Evolutionary conservation across 441 rosid genomes (phyloP).

Genomic region (Melianthus villosus): DNA sequence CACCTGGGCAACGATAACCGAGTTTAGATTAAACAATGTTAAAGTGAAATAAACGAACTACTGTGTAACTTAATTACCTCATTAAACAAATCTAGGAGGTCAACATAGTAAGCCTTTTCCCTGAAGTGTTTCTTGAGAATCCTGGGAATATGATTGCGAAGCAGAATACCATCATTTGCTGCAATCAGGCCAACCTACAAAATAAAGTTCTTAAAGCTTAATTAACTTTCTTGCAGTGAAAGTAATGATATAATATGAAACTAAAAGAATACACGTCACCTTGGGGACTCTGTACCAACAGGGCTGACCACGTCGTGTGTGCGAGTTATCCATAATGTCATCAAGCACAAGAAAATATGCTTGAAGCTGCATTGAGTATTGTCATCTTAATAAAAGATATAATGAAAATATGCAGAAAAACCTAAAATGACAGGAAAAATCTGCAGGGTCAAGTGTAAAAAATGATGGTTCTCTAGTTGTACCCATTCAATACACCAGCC

Average conservation of each 20-base stretch:
- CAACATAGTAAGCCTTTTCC: conserved; percentile 52
- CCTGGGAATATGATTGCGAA: conserved; percentile 65
- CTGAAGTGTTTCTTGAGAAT: conserved; percentile 64
- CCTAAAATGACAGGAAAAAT: not conserved
- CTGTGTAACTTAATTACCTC: no score
- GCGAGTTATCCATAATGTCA: conserved; percentile 78
- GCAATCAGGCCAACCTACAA: conserved; percentile 67
- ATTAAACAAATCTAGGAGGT: conserved; percentile 67
- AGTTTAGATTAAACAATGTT: no score
- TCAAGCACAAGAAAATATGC: conserved; percentile 84
- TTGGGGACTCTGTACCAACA: conserved; percentile 80
- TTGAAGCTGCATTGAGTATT: conserved; percentile 41
- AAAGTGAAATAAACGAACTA: no score
- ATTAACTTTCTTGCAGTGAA: not conserved
- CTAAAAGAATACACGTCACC: conserved; percentile 16
- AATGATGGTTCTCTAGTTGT: conserved; percentile 6
- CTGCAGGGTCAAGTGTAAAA: no score
- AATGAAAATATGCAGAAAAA: not conserved
- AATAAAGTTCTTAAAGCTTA: not conserved
- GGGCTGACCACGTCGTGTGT: conserved; percentile 83
- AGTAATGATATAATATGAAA: not conserved
- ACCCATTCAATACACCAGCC: conserved; percentile 98
- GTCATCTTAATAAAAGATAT: not conserved
- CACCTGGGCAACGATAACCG: conserved; percentile 26
- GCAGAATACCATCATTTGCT: conserved; percentile 53